Evolutionary conservation across 1,284 basidiomycete genomes (phyloP).

Genomic region (Sporisorium exsertum): DNA sequence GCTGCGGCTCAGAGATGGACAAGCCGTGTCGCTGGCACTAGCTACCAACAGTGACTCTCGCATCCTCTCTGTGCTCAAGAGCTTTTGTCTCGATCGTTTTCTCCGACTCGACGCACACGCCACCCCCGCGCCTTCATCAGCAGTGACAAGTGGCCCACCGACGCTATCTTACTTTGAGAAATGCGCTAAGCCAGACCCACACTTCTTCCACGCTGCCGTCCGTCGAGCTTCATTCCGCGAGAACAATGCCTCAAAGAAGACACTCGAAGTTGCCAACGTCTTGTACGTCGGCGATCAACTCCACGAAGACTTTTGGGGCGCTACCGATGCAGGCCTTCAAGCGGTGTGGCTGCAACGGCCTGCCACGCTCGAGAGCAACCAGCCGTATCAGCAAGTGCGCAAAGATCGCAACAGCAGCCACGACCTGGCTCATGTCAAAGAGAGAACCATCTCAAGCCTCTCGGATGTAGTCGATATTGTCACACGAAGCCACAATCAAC

Average conservation of each 20-base stretch:
- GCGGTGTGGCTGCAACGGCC: conserved; percentile 49
- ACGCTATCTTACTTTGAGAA: conserved; percentile 50
- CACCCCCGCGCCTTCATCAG: neutral
- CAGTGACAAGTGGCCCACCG: conserved; percentile 12
- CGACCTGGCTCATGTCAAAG: conserved; percentile 4
- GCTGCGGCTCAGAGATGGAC: neutral
- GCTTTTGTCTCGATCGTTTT: conserved; percentile 34
- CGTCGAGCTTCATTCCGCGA: too few relatives aligned
- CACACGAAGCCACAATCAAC: neutral
- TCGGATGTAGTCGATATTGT: conserved; percentile 24
- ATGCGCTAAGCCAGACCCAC: conserved; percentile 41
- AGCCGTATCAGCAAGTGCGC: conserved; percentile 21
- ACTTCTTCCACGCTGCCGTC: conserved; percentile 49
- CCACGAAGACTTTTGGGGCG: conserved; percentile 53
- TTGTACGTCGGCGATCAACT: conserved; percentile 59
- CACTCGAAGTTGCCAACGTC: conserved; percentile 14
- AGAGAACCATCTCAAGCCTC: conserved; percentile 27
- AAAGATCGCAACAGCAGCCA: conserved; percentile 4
- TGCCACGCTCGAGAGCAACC: conserved; percentile 28
- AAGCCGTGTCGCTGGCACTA: conserved; percentile 20
- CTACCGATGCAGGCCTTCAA: conserved; percentile 44
- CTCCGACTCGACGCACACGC: conserved; percentile 31
- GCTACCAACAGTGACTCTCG: conserved; percentile 55
- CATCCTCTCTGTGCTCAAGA: conserved; percentile 43
- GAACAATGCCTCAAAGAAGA: neutral